These are phyloP conservation scores for Nidula niveotomentosa DNA, from an alignment of 1,284 basidiomycete genomes.

Conservation along the genomic window DNA sequence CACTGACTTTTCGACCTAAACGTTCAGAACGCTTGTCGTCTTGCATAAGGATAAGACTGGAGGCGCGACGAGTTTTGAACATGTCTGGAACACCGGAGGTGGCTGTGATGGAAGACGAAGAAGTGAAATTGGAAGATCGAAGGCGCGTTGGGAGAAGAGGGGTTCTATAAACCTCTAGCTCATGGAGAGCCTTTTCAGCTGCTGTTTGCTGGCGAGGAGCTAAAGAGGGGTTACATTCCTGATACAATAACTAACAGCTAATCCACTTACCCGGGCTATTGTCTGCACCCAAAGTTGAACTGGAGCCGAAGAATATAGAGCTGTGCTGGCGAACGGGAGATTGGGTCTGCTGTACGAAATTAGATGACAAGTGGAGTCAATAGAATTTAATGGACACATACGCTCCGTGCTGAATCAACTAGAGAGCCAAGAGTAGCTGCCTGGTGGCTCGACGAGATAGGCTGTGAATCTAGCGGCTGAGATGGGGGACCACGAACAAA, in stretches of 20 bases:
- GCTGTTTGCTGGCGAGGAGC: conserved; percentile 40
- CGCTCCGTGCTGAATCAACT: conserved; percentile 53
- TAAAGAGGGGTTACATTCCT: conserved; percentile 11
- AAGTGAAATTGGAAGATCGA: conserved; percentile 35
- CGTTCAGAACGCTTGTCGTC: conserved; percentile 41
- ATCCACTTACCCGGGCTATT: conserved; percentile 29
- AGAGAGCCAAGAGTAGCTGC: conserved; percentile 60
- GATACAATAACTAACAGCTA: conserved; percentile 5
- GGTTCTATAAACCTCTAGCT: conserved; percentile 74
- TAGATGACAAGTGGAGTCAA: too few species aligned
- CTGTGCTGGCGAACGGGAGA: conserved; percentile 48
- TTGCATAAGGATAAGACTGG: conserved; percentile 58
- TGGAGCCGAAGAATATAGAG: conserved; percentile 45
- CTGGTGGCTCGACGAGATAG: conserved; percentile 26
- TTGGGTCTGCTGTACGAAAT: conserved; percentile 25
- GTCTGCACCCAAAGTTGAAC: conserved; percentile 23
- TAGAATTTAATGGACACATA: conserved; percentile 26
- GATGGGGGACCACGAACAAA: conserved; percentile 64
- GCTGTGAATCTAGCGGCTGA: conserved; percentile 26
- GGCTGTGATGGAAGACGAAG: conserved; percentile 18
- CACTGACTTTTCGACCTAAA: conserved; percentile 23
- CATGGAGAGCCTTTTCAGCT: conserved; percentile 64
- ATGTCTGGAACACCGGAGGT: conserved; percentile 54
- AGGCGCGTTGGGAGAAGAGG: conserved; percentile 70
- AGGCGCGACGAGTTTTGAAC: conserved; percentile 58